These are phyloP conservation scores for Hermanozyma aechmeae DNA, from an alignment of 805 yeast species.

Conservation along the genomic window DNA sequence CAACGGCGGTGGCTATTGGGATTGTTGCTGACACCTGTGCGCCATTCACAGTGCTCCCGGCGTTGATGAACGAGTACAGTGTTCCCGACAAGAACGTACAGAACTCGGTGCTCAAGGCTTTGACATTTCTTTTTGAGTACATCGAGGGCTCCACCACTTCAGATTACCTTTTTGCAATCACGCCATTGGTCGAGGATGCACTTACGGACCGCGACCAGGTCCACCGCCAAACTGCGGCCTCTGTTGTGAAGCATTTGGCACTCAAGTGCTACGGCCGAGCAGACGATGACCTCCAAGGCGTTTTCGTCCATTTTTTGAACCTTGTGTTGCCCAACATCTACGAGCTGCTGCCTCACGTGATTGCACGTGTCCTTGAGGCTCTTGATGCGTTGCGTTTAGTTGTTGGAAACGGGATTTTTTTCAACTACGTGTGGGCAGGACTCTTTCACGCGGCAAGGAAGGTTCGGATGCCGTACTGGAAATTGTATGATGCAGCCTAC, in stretches of 20 bases:
- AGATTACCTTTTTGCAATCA: constrained; percentile 73
- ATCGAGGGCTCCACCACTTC: constrained; percentile 65
- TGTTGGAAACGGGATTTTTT: constrained; percentile 65
- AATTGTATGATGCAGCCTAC: constrained; percentile 66
- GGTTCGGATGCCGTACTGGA: constrained; percentile 84
- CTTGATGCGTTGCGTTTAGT: constrained; percentile 63
- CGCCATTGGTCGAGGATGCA: constrained; percentile 82
- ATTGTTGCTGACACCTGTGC: constrained; percentile 90
- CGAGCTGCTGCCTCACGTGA: constrained; percentile 95
- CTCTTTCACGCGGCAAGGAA: constrained; percentile 87
- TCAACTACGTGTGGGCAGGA: constrained; percentile 81
- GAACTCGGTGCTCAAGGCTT: constrained; percentile 87
- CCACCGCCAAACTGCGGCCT: constrained; percentile 92
- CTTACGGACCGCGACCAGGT: constrained; percentile 84
- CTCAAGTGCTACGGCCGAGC: constrained; percentile 69
- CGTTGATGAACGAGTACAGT: constrained; percentile 89
- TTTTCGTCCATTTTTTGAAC: constrained; percentile 75
- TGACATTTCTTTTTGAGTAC: constrained; percentile 88
- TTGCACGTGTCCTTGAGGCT: constrained; percentile 70
- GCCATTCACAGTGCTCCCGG: constrained; percentile 90
- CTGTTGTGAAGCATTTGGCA: constrained; percentile 75
- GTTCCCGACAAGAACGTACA: constrained; percentile 90
- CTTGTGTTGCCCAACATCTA: constrained; percentile 79
- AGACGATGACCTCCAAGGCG: constrained; percentile 49
- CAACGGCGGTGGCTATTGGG: constrained; percentile 97